phyloP scores from a whole-genome alignment of 352 stramenopile species.

The Pythium phragmiticola region DNA sequence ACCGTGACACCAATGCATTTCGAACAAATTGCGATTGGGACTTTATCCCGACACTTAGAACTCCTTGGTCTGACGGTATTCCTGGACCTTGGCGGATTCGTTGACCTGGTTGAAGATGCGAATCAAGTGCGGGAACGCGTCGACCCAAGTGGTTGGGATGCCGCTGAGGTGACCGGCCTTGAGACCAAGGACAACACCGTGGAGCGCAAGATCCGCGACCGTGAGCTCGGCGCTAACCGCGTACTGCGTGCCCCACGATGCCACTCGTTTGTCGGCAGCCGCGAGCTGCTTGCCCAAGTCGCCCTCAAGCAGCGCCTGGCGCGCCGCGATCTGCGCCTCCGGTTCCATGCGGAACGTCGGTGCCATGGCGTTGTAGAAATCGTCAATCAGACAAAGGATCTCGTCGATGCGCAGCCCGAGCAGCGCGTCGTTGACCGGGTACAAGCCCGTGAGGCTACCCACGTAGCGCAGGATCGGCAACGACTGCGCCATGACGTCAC shows the following conservation, averaged over 20 bases:
- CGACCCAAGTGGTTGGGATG: conserved; percentile 28
- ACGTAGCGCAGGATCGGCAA: conserved; percentile 40
- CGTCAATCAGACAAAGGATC: conserved; percentile 40
- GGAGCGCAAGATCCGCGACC: conserved; percentile 57
- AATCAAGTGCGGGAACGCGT: conserved; percentile 28
- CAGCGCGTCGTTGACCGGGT: conserved; percentile 30
- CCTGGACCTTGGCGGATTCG: conserved; percentile 34
- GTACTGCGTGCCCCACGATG: conserved; percentile 21
- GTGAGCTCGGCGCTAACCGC: conserved; percentile 36
- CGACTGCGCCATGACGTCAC: conserved; percentile 44
- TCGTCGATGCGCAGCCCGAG: conserved; percentile 28
- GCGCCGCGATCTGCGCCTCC: conserved; percentile 33
- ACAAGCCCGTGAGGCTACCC: conserved; percentile 31
- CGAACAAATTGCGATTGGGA: too few species aligned
- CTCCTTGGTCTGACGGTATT: conserved; percentile 30
- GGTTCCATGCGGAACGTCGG: conserved; percentile 21
- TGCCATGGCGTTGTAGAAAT: conserved; percentile 21
- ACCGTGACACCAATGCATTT: too few species aligned
- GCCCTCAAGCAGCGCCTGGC: conserved; percentile 31
- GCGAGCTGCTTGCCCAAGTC: conserved; percentile 39
- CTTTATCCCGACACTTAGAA: conserved; percentile 12
- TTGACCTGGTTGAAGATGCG: conserved; percentile 31
- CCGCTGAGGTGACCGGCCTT: conserved; percentile 16
- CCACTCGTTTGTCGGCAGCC: conserved; percentile 38
- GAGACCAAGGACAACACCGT: conserved; percentile 5